Conservation (phyloP, 208 protist genomes). For the Porcisia hertigi region DNA sequence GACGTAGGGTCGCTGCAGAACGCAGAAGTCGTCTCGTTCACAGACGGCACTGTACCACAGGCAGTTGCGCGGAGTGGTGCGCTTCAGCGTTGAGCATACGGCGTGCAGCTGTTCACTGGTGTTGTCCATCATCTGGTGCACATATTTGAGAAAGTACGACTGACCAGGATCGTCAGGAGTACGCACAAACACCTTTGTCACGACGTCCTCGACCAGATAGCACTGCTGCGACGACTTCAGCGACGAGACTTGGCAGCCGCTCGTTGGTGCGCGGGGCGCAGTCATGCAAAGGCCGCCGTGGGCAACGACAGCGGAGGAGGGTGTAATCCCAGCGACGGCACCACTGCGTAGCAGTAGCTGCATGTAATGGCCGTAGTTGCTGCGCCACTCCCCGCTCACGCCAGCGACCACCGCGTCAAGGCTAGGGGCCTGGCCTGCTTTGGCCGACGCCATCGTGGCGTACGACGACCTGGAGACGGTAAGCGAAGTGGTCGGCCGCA, state of each 20-base stretch:
- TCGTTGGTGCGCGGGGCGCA: neutral
- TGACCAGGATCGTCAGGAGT: conserved; percentile 38
- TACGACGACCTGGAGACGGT: neutral
- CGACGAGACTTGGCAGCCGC: neutral
- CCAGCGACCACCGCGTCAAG: conserved; percentile 22
- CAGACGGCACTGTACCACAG: conserved; percentile 30
- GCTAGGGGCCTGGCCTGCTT: neutral
- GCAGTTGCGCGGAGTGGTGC: conserved; percentile 10
- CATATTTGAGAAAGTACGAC: conserved; percentile 42
- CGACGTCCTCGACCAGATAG: conserved; percentile 42
- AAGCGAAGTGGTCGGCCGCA: neutral
- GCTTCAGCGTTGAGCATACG: conserved; percentile 33
- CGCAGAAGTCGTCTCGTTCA: conserved; percentile 44
- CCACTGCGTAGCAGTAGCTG: conserved; percentile 21
- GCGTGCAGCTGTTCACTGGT: conserved; percentile 42
- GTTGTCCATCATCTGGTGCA: conserved; percentile 31
- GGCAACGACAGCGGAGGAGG: neutral
- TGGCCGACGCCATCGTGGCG: neutral
- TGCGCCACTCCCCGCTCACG: conserved; percentile 21
- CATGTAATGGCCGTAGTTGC: conserved; percentile 32
- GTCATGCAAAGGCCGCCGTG: neutral
- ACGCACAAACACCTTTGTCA: conserved; percentile 78
- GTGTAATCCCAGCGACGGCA: neutral
- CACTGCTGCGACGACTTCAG: conserved; percentile 5
- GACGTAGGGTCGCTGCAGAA: conserved; percentile 77